Evolutionary conservation across 192 early-diverging fungal genomes (phyloP).

Genomic region (Backusella liffmaniae): DNA sequence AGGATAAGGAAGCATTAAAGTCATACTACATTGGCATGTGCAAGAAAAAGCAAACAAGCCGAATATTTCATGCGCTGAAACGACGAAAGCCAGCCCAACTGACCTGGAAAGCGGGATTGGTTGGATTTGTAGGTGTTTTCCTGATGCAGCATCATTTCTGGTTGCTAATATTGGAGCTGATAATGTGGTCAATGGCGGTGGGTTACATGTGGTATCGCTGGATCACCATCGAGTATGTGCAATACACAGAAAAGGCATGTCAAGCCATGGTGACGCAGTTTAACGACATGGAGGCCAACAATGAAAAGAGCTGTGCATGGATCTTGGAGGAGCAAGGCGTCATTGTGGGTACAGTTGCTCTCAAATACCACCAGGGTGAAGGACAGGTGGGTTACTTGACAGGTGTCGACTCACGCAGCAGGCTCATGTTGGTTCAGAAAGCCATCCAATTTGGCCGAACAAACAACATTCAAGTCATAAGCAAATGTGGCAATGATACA

Average conservation of each 20-base stretch:
- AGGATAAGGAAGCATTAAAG: background rate
- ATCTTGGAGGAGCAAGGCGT: conserved; percentile 6
- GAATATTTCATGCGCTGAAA: background rate
- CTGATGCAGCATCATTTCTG: background rate
- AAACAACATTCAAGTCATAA: conserved; percentile 24
- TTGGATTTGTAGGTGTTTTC: background rate
- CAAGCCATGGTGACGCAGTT: background rate
- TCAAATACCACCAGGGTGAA: conserved; percentile 9
- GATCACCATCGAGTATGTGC: background rate
- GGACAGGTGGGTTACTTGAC: conserved; percentile 20
- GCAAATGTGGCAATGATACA: conserved; percentile 13
- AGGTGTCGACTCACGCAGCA: background rate
- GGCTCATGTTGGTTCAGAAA: conserved; percentile 18
- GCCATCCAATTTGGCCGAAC: conserved; percentile 20
- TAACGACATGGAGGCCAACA: background rate
- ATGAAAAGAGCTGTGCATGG: conserved; percentile 20
- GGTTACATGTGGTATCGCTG: conserved; percentile 13
- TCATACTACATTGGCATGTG: background rate
- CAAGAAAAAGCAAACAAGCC: background rate
- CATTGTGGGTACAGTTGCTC: conserved; percentile 3
- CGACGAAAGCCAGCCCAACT: background rate
- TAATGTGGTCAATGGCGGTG: conserved; percentile 2
- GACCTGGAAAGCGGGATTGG: conserved; percentile 12
- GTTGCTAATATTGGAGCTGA: background rate
- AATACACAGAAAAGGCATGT: background rate